Evolutionary conservation across 768 basidiomycete genomes (phyloP).

Genomic region (Boletus sensibilis): DNA sequence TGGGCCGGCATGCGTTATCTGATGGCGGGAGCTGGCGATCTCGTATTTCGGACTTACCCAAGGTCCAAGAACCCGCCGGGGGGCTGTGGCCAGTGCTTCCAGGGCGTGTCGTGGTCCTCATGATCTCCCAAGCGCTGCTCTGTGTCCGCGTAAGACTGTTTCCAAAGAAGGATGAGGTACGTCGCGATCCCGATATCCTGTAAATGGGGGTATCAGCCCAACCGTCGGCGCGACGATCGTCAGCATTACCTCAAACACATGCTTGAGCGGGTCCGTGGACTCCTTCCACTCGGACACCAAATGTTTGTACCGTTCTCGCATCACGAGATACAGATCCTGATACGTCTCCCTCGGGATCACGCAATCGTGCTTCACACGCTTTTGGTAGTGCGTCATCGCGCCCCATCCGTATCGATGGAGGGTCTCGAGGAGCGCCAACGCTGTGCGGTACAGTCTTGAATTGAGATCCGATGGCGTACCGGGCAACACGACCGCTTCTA

Average conservation of each 20-base stretch:
- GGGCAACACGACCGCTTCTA: slow-evolving; percentile 39
- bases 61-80: slow-evolving; percentile 86
- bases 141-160: slow-evolving; percentile 50
- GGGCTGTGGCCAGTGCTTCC: slow-evolving; percentile 76
- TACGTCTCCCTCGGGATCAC: slow-evolving; percentile 74
- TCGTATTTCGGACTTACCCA: slow-evolving; percentile 49
- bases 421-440: slow-evolving; percentile 75
- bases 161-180: slow-evolving; percentile 91
- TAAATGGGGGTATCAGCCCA: background rate
- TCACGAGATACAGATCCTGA: slow-evolving; percentile 85
- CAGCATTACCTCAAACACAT: slow-evolving; percentile 76
- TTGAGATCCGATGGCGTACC: slow-evolving; percentile 46
- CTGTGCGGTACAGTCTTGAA: slow-evolving; percentile 77
- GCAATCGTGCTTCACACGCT: slow-evolving; percentile 81
- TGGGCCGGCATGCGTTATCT: background rate
- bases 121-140: background rate
- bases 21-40: background rate
- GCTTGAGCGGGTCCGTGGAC: slow-evolving; percentile 82
- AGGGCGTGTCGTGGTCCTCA: slow-evolving; percentile 38
- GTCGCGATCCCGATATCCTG: slow-evolving; percentile 96
- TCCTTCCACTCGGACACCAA: slow-evolving; percentile 76
- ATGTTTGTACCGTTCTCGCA: slow-evolving; percentile 83
- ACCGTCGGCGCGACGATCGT: background rate
- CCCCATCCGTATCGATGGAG: slow-evolving; percentile 91
- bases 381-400: slow-evolving; percentile 75